Conservation (phyloP, 495 filamentous ascomycete species). For the Lasiosphaeriaceae sp. region DNA sequence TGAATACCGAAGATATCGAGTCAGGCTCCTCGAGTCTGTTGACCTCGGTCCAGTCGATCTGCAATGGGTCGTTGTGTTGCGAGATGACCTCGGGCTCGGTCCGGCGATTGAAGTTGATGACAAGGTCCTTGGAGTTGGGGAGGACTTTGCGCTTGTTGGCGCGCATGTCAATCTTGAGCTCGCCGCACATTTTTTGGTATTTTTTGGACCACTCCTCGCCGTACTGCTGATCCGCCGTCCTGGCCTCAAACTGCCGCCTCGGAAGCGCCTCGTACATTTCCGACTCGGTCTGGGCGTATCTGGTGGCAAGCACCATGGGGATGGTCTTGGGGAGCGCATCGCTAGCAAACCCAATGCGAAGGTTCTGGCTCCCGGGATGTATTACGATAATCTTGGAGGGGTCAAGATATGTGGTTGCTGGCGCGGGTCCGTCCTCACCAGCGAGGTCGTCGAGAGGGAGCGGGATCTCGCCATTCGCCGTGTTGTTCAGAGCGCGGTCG, state of each 20-base stretch:
- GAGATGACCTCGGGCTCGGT: constrained; percentile 78
- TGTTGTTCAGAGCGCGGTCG: constrained; percentile 76
- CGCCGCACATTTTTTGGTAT: constrained; percentile 74
- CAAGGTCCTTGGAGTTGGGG: constrained; percentile 92
- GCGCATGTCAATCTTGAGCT: constrained; percentile 86
- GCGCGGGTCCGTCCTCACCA: constrained; percentile 54
- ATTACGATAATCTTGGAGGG: constrained; percentile 89
- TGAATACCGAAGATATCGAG: constrained; percentile 64
- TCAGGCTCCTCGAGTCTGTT: constrained; percentile 46
- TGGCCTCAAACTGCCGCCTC: constrained; percentile 74
- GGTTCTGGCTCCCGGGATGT: constrained; percentile 96
- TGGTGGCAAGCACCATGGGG: constrained; percentile 86
- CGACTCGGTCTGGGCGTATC: constrained; percentile 68
- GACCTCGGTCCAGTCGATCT: constrained; percentile 96
- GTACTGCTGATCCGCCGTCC: constrained; percentile 72
- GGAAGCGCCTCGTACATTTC: constrained; percentile 85
- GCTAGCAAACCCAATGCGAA: constrained; percentile 87
- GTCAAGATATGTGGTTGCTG: constrained; percentile 58
- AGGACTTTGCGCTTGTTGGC: constrained; percentile 86
- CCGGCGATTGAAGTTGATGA: constrained; percentile 85
- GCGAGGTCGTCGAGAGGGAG: constrained; percentile 53
- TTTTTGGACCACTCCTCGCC: constrained; percentile 79
- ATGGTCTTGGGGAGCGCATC: constrained; percentile 92
- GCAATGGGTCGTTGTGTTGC: constrained; percentile 87
- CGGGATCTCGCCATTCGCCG: constrained; percentile 55